These are phyloP conservation scores for Pseudogymnoascus sp. DNA, from an alignment of 2,329 filamentous ascomycete species.

Conservation along the genomic window DNA sequence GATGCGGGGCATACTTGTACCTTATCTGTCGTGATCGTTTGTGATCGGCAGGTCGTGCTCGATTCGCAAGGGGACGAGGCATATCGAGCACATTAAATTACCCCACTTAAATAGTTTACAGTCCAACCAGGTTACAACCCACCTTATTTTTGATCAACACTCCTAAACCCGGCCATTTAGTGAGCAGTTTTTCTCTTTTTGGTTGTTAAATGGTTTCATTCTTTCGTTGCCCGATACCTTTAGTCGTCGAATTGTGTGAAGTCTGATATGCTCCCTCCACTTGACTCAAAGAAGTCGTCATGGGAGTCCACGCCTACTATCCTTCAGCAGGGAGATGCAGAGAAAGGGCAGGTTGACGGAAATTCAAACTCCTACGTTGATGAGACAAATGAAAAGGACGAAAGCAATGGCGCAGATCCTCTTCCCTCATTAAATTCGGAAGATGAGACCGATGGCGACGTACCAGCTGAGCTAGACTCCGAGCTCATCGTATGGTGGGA, in stretches of 20 bases:
- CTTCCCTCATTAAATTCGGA: neutral
- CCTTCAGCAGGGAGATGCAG: neutral
- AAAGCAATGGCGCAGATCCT: neutral
- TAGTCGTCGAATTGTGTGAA: neutral
- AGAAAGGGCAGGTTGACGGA: neutral
- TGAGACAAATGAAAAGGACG: neutral
- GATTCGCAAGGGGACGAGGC: neutral
- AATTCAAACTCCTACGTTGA: neutral
- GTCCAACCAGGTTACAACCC: neutral
- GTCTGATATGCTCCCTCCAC: neutral
- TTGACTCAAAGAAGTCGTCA: neutral
- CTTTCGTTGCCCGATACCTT: neutral
- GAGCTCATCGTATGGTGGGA: slow-evolving; percentile 18
- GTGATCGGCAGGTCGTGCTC: neutral
- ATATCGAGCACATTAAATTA: slow-evolving; percentile 3
- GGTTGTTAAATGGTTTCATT: neutral
- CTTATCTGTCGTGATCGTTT: neutral
- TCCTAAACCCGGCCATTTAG: neutral
- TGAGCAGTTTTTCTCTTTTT: neutral
- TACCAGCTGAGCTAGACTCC: slow-evolving; percentile 14
- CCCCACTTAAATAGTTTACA: neutral
- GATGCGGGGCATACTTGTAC: neutral
- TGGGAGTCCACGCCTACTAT: neutral
- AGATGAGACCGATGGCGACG: slow-evolving; percentile 24
- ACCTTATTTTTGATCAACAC: neutral